Conservation (phyloP, 257 asterid genomes). For the Anisodus tanguticus region DNA sequence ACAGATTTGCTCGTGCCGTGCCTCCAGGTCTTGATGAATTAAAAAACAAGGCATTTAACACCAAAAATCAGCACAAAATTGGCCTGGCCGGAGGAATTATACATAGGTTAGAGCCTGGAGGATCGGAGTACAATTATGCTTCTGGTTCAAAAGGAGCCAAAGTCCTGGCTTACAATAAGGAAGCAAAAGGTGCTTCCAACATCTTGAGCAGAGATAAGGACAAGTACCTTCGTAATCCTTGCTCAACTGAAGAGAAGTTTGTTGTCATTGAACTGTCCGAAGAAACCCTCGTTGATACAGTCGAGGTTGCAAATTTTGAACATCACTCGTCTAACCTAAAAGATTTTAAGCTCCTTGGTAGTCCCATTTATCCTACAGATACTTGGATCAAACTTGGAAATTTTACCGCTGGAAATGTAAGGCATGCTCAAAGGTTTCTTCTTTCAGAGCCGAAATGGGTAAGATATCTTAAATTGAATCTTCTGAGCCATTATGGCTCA, state of each 20-base stretch:
- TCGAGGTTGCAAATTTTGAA: conserved; percentile 84
- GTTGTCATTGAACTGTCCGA: conserved; percentile 92
- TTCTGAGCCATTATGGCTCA: conserved; percentile 79
- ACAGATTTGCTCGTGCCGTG: conserved; percentile 50
- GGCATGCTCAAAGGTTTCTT: conserved; percentile 72
- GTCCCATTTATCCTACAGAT: conserved; percentile 87
- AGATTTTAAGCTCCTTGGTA: conserved; percentile 81
- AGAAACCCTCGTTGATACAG: conserved; percentile 80
- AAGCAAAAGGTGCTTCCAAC: conserved; percentile 95
- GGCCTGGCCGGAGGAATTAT: conserved; percentile 66
- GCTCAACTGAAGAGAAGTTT: conserved; percentile 84
- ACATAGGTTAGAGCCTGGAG: conserved; percentile 92
- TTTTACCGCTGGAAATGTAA: conserved; percentile 76
- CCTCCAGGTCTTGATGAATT: conserved; percentile 82
- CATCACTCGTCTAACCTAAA: conserved; percentile 89
- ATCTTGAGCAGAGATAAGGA: conserved; percentile 84
- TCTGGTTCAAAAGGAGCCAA: conserved; percentile 95
- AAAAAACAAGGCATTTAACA: conserved; percentile 71
- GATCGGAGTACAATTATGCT: conserved; percentile 88
- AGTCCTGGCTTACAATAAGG: conserved; percentile 83
- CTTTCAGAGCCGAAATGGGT: conserved; percentile 93
- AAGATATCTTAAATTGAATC: conserved; percentile 73
- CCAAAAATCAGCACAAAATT: conserved; percentile 44
- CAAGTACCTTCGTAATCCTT: conserved; percentile 95
- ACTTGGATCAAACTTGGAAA: conserved; percentile 84